Evolutionary conservation across 495 filamentous ascomycete species (phyloP).

Genomic region (Aspergillus diversus): DNA sequence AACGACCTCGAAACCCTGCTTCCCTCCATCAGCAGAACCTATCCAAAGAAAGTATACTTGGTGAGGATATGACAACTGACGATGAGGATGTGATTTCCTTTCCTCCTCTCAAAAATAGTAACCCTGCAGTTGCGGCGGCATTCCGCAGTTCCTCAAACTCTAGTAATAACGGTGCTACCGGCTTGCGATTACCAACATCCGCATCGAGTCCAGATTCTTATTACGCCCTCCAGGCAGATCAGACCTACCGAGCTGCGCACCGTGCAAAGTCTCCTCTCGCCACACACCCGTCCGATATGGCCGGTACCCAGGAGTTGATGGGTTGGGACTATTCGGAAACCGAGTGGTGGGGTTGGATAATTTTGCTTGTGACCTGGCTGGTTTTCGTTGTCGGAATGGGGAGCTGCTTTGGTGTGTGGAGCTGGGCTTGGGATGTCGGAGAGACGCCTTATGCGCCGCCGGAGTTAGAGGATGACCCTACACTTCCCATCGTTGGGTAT

Average conservation of each 20-base stretch:
- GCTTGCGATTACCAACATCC: constrained; percentile 45
- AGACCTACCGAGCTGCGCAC: constrained; percentile 44
- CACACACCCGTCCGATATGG: constrained; percentile 44
- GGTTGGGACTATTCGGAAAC: constrained; percentile 90
- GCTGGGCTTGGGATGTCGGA: constrained; percentile 99
- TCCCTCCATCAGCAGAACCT: constrained; percentile 32
- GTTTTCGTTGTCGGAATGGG: constrained; percentile 97
- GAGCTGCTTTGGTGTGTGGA: constrained; percentile 96
- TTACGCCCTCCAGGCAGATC: constrained; percentile 51
- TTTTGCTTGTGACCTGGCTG: constrained; percentile 86
- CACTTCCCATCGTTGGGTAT: constrained; percentile 92
- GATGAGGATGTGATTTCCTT: constrained; percentile 76
- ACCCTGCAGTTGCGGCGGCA: constrained; percentile 34
- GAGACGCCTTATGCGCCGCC: constrained; percentile 92
- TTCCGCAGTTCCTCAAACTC: constrained; percentile 17
- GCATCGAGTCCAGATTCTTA: constrained; percentile 71
- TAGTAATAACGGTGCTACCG: constrained; percentile 22
- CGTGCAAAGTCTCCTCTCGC: constrained; percentile 65
- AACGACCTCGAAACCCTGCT: constrained; percentile 27
- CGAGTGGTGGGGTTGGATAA: constrained; percentile 95
- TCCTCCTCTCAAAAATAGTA: constrained; percentile 37
- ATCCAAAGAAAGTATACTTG: constrained; percentile 58
- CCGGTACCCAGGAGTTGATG: constrained; percentile 40
- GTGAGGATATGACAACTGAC: constrained; percentile 74
- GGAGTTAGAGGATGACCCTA: constrained; percentile 90